Percentiles rank a stretch among this genome's conserved stretches.
Conservation (phyloP, 202 grass and related monocot genomes). For the Bolboschoenoplectus hybrid region DNA sequence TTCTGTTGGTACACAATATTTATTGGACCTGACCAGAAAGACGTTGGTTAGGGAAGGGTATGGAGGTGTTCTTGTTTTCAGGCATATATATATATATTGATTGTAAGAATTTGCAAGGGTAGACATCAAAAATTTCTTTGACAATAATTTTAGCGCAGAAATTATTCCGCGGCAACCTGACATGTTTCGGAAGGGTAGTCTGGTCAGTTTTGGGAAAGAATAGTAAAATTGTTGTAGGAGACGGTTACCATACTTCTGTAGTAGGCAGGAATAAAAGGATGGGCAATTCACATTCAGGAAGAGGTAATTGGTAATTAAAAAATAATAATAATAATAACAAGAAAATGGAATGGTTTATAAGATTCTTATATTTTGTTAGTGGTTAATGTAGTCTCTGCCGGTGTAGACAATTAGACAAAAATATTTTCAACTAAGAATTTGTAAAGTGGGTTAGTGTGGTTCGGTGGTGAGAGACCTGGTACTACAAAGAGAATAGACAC, state of each 20-base stretch:
- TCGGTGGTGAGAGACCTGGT: not conserved
- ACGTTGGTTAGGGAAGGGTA: not conserved
- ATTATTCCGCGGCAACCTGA: not conserved
- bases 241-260: not conserved
- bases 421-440: not conserved
- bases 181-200: not conserved
- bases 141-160: not conserved
- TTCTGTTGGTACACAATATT: not conserved
- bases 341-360: not conserved
- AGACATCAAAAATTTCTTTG: not conserved
- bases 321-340: too few species aligned
- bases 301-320: too few species aligned
- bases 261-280: not conserved
- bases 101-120: slow-evolving; percentile 3
- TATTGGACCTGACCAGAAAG: not conserved
- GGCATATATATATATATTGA: not conserved
- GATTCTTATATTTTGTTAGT: not conserved
- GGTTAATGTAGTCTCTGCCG: not conserved
- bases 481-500: not conserved
- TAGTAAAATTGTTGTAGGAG: not conserved
- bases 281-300: not conserved
- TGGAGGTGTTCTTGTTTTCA: not conserved
- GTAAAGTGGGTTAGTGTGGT: slow-evolving; percentile 1
- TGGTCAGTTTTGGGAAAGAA: not conserved
- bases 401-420: not conserved